These are phyloP conservation scores for Termitomyces sp. DNA, from an alignment of 768 basidiomycete genomes.

Conservation along the genomic window DNA sequence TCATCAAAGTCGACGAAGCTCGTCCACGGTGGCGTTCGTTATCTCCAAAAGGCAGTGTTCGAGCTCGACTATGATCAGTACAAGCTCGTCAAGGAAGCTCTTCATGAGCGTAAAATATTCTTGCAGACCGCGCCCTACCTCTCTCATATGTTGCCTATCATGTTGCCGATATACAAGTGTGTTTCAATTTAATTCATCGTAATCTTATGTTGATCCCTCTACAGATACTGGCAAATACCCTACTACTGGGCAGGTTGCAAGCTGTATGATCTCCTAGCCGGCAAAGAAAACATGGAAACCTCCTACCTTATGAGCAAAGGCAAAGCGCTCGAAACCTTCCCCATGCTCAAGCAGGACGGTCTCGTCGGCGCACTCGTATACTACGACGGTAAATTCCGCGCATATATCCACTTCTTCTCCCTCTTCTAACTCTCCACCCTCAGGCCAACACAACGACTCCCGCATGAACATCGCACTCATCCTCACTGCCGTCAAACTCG, in stretches of 20 bases:
- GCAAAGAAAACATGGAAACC: slow-evolving; percentile 94
- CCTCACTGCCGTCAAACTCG: slow-evolving; percentile 91
- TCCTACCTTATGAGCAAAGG: slow-evolving; percentile 95
- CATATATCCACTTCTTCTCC: slow-evolving; percentile 26
- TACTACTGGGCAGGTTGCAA: slow-evolving; percentile 97
- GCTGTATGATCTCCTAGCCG: slow-evolving; percentile 93
- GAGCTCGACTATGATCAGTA: slow-evolving; percentile 96
- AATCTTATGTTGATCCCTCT: not conserved
- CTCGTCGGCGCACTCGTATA: slow-evolving; percentile 95
- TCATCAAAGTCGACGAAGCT: slow-evolving; percentile 98
- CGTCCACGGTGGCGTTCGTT: slow-evolving; percentile 96
- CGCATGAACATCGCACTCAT: slow-evolving; percentile 97
- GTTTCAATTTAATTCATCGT: slow-evolving; percentile 17
- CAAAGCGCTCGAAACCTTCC: slow-evolving; percentile 92
- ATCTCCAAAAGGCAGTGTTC: slow-evolving; percentile 94
- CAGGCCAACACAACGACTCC: slow-evolving; percentile 97
- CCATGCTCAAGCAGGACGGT: slow-evolving; percentile 91
- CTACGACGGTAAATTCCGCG: slow-evolving; percentile 73
- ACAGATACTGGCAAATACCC: slow-evolving; percentile 92
- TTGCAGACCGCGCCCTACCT: slow-evolving; percentile 95
- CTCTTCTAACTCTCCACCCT: not conserved
- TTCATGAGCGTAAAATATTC: slow-evolving; percentile 92
- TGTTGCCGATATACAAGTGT: slow-evolving; percentile 94
- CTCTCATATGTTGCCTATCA: slow-evolving; percentile 90
- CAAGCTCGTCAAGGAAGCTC: slow-evolving; percentile 93